Base-by-base conservation (phyloP, 352 stramenopile species). In the Phytopythium kandeliae region DNA sequence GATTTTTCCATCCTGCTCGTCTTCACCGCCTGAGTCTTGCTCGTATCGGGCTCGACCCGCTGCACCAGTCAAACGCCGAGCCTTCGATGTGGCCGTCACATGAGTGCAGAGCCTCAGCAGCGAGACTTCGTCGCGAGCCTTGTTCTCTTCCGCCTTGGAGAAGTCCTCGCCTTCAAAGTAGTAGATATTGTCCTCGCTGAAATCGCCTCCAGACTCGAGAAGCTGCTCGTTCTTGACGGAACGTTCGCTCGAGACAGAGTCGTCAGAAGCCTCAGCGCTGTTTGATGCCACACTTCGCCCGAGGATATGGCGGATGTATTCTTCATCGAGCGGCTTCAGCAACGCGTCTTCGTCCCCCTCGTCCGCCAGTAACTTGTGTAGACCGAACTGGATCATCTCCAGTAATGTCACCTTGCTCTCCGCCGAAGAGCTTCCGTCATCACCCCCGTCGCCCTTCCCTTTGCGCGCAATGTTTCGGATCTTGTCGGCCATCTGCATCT, bases 111-210 rank as follows among this genome's bases (percentile, higher is more conserved):
- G 43, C 30, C 71, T 67, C 13, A 67, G 46, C 2, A 89, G 60
- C 48, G 72, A 48, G 38, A 69, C 54, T 15, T 62, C 54, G 56
- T 86, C 73, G 55, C 74, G 65, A 5, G 31, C 45, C 37, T 74
- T 83, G 6, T 45, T 53, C 40, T 42, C 67, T 38, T 67, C 48
- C 4, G 59, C 60, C 16, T 69, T 76, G 17, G 69, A 75, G 48
- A 88, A 89, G 50, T 92, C 78, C 58, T 85, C 69, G 22, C 80
- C 80, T 47, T 92, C 78, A 58, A 88, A 92, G 46, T 87, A 89
- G 60, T 92, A 89, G 74, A 92, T 92, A 37, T 89, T 89, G 26
- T 88, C 80, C 42, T 87, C 80, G 6, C 55, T 62, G 24, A 88
- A 74, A 50, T 86, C 75, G 10, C 74, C 74, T 43, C 69, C 75